Evolutionary conservation across 768 basidiomycete species (phyloP), one percentile per base, ranked within the genome.

Genomic region (Fistulinella prunicolor): DNA sequence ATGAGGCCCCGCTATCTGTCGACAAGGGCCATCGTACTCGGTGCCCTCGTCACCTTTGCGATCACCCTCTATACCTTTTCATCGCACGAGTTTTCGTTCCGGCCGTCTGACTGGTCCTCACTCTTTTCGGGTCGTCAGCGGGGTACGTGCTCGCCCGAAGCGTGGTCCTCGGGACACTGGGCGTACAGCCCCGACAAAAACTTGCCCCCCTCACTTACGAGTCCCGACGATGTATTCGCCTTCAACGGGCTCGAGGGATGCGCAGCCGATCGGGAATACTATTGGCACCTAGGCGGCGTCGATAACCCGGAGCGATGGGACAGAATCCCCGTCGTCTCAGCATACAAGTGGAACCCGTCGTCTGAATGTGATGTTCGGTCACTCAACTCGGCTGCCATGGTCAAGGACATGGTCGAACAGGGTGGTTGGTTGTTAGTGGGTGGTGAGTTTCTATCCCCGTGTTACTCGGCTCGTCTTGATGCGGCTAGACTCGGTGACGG

Each of bases 401-500:
- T 86, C 36, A 70, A 65, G 47, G 75, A 83, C 51, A 64, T 86
- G 59, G 82, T 84, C 13, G 77, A 84, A 58, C 70, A 78, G n/a
- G 85, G 84, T 12, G 85, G 85, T 2, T 86, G 85, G 85, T 67
- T 85, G 14, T 55, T 86, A 7, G 61, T 86, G 7, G 85, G 85
- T 23, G 82, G 82, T 82, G 58, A 48, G 74, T 65, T 57, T 46
- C 22, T n/a, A 16, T 32, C 10, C 42, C 34, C 13, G 7, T 22
- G 17, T 24, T 4, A 22, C 24, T 23, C 4, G 14, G n/a, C n/a
- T n/a, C n/a, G n/a, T n/a, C n/a, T n/a, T n/a, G n/a, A n/a, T n/a
- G n/a, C n/a, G 45, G 22, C 49, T 52, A 81, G 84, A 87, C 57
- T 85, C 83, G 0, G 80, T 85, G 16, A 79, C 81, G 2, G 85